phyloP scores from a whole-genome alignment of 108 stramenopile genomes.

The Chaetoceros tenuissimus region DNA sequence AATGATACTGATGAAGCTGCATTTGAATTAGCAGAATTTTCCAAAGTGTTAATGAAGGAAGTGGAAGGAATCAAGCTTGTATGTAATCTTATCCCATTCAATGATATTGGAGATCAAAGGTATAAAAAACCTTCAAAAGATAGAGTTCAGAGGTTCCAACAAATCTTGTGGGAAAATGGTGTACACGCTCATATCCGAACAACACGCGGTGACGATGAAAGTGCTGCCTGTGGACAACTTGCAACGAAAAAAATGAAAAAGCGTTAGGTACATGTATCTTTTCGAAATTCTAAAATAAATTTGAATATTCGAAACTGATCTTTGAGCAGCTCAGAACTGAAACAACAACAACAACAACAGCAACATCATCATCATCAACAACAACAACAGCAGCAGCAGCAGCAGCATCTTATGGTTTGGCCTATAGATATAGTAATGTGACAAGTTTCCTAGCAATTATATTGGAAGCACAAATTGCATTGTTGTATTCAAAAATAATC shows the following conservation, averaged over 20 bases:
- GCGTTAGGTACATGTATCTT: background rate
- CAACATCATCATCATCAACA: no score
- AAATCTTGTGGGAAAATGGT: slow-evolving; percentile 29
- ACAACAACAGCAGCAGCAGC: no score
- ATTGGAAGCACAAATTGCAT: no score
- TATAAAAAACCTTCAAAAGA: slow-evolving; percentile 49
- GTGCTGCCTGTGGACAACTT: slow-evolving; percentile 82
- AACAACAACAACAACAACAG: no score
- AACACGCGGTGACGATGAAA: slow-evolving; percentile 78
- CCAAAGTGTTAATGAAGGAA: slow-evolving; percentile 37
- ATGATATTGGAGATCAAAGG: slow-evolving; percentile 52
- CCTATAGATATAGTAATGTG: no score
- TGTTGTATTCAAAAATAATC: no score
- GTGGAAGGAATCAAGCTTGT: slow-evolving; percentile 50
- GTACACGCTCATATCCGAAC: slow-evolving; percentile 47
- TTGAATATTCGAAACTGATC: no score
- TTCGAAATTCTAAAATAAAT: no score
- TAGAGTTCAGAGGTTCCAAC: slow-evolving; percentile 42
- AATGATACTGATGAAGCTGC: slow-evolving; percentile 80
- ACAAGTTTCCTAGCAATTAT: no score
- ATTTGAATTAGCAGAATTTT: slow-evolving; percentile 58
- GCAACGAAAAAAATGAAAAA: slow-evolving; percentile 30
- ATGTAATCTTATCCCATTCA: slow-evolving; percentile 84
- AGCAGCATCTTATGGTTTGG: no score
- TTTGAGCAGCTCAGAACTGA: no score